Evolutionary conservation across 768 basidiomycete species (phyloP), one percentile per base, ranked within the genome.

Genomic region (Mrakia frigida): DNA sequence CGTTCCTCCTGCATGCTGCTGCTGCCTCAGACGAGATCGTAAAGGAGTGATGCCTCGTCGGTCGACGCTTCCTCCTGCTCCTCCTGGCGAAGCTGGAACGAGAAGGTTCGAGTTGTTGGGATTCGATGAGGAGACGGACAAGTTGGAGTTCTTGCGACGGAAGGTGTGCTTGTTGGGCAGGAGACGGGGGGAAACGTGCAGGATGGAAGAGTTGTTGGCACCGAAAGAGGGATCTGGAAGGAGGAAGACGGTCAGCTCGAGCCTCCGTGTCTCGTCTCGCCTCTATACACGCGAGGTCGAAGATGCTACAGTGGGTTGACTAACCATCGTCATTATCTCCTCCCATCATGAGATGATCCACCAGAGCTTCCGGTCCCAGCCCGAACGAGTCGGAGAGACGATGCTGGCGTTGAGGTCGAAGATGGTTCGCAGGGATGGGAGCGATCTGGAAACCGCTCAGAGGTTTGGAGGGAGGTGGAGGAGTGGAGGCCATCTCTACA

Each of bases 141-240:
- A 21, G 41, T 33, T 46, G 4, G 70, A 71, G 35, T 46, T 39
- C 67, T 61, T 53, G 23, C 60, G 68, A 23, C 60, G 59, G 33
- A 61, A 63, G 46, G 41, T 77, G n/a, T 50, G 35, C 28, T n/a
- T 50, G n/a, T 25, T 60, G 25, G 31, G 73, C 18, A 23, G 63
- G 35, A 78, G 37, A 13, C 67, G 35, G 6, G 77, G 77, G 25
- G 77, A 78, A 33, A 69, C 67, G 14, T 73, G 77, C 2, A 78
- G 67, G 53, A 78, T 50, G 35, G 77, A 78, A 31, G 77, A 78
- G 72, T 78, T 78, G 73, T 78, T 78, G 41, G 77, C 77, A 31
- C 77, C 73, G 11, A 60, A 50, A 31, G 56, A 65, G 37, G 31
- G 37, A 31, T 73, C 71, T 71, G 41, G 41, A 14, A 60, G 33